phyloP scores from a whole-genome alignment of 768 basidiomycete species.

The Leucocoprinus leucothites region DNA sequence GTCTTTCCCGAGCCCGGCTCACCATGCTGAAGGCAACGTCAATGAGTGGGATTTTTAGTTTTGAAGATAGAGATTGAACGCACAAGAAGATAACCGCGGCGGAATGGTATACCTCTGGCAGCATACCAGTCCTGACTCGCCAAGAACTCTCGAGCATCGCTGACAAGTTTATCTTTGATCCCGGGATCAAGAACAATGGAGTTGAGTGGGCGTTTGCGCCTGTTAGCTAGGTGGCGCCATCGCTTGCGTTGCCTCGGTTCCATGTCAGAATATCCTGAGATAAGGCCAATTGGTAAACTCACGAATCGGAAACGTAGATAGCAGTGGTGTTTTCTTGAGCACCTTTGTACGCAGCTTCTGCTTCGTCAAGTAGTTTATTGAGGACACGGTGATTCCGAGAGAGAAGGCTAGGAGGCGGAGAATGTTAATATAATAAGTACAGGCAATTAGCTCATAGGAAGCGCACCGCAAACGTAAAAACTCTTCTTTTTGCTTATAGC shows the following conservation, averaged over 20 bases:
- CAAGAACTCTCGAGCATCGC: constrained; percentile 72
- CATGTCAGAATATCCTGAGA: background rate
- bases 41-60: no score
- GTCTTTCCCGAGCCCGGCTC: constrained; percentile 80
- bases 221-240: constrained; percentile 56
- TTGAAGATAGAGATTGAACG: no score
- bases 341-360: constrained; percentile 47
- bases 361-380: constrained; percentile 51
- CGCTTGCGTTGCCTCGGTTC: constrained; percentile 21
- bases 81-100: constrained; percentile 70
- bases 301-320: constrained; percentile 50
- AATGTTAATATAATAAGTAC: background rate
- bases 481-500: constrained; percentile 33
- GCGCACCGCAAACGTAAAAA: constrained; percentile 41
- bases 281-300: constrained; percentile 6
- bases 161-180: constrained; percentile 58
- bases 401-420: constrained; percentile 38
- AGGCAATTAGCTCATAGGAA: background rate
- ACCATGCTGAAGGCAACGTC: constrained; percentile 44
- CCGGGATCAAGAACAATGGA: constrained; percentile 75
- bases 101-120: constrained; percentile 77
- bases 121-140: constrained; percentile 69
- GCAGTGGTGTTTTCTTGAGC: constrained; percentile 49
- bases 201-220: constrained; percentile 60
- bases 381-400: constrained; percentile 42